Base-by-base conservation (phyloP, 257 asterid species). In the Capsicum pubescens region DNA sequence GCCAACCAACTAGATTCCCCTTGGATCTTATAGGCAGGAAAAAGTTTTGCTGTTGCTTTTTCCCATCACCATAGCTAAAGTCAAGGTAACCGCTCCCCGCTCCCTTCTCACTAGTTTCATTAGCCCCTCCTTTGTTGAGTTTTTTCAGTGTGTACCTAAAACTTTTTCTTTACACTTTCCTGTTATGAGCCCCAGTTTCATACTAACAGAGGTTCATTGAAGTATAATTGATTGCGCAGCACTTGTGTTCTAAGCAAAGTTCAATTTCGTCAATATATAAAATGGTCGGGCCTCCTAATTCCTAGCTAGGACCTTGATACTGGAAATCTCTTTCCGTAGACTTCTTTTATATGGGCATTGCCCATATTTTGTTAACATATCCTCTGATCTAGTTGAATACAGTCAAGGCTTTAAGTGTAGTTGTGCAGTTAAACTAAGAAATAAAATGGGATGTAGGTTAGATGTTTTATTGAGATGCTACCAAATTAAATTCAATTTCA, bases 211-310 rank as follows among this genome's bases (percentile, higher is more conserved):
- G 64, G 64, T 7, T 17, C 21, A 7, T 59, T 16, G 0, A 59
- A 59, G 64, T 59, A 39, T 68, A 68, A 68, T 68, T 39, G 77
- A 39, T 8, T 68, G 77, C 52, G 54, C 32, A 68, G 77, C 26
- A 39, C 32, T 68, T 46, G 48, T 7, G 7, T 68, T 68, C 39
- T 67, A 67, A 67, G 74, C 32, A 26, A 26, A 26, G 32, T 26
- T 26, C 32, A 26, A 26, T 26, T 26, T 26, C 32, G 32, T 1
- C 32, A 26, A 26, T 26, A 26, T 26, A 26, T 26, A 2, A 26
- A 26, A 26, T 26, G 32, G 32, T 26, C 32, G 1, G 32, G 32
- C 32, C 32, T 26, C 32, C 32, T 26, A 26, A 26, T 26, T 26
- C 32, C 32, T 26, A 26, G 32, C 32, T 26, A 26, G 32, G 32